A percentile compares a stretch with the other conserved stretches of the same genome.
These are phyloP conservation scores for Marasmius tenuissimus DNA, from an alignment of 1,284 basidiomycete genomes.

Conservation along the genomic window DNA sequence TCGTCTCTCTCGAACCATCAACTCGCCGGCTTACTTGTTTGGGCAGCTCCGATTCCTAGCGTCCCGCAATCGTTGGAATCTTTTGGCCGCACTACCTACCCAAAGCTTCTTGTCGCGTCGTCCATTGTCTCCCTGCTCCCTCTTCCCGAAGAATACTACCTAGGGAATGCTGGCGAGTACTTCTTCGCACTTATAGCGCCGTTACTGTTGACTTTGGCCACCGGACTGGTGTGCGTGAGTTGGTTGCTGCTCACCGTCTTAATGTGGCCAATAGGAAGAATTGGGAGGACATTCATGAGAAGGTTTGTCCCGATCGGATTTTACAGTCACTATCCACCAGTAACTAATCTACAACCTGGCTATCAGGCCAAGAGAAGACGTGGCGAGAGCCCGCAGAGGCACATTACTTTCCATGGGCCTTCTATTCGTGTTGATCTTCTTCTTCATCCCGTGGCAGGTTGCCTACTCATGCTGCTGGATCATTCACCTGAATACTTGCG, in stretches of 20 bases:
- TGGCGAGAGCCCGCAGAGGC: constrained; percentile 37
- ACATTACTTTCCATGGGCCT: constrained; percentile 59
- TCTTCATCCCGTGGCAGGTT: constrained; percentile 88
- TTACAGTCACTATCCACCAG: background rate
- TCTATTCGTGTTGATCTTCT: constrained; percentile 65
- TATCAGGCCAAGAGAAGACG: constrained; percentile 26
- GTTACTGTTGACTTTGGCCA: constrained; percentile 51
- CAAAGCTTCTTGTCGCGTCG: constrained; percentile 40
- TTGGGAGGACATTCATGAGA: constrained; percentile 31
- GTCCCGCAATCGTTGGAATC: constrained; percentile 44
- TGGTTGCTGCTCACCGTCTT: constrained; percentile 52
- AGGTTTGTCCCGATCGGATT: constrained; percentile 34
- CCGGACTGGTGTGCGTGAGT: constrained; percentile 59
- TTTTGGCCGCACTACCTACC: constrained; percentile 42
- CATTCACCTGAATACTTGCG: constrained; percentile 71
- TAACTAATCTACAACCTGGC: background rate
- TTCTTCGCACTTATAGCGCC: constrained; percentile 54
- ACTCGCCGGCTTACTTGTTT: constrained; percentile 7
- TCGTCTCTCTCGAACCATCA: background rate
- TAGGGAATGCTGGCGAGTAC: constrained; percentile 57
- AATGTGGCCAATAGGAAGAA: constrained; percentile 42
- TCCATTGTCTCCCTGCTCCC: constrained; percentile 56
- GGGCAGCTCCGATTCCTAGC: constrained; percentile 42
- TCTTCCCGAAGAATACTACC: constrained; percentile 48
- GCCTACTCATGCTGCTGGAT: constrained; percentile 83